Conservation (phyloP, 805 yeast species). For the Suhomyces canberraensis region DNA sequence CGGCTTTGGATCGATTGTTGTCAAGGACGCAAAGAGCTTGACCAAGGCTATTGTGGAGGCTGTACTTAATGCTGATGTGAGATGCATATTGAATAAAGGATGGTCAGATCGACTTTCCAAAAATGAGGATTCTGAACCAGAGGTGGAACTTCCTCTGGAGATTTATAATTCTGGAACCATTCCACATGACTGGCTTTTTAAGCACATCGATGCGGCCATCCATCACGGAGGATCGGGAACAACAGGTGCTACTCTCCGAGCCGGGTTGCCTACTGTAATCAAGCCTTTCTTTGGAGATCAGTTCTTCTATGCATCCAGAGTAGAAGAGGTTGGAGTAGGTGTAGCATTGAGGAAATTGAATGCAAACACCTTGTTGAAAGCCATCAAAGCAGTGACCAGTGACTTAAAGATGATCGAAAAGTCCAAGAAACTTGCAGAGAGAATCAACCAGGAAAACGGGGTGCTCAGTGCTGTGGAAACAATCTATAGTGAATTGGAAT, state of each 20-base stretch:
- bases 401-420: conserved; percentile 64
- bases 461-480: conserved; percentile 70
- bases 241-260: conserved; percentile 84
- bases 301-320: conserved; percentile 82
- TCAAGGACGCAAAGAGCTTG: conserved; percentile 72
- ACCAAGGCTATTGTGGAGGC: conserved; percentile 78
- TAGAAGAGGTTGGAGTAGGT: conserved; percentile 89
- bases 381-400: conserved; percentile 64
- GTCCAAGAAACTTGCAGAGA: conserved; percentile 61
- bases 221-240: conserved; percentile 98
- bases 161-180: conserved; percentile 68
- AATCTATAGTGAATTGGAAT: conserved; percentile 77
- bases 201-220: conserved; percentile 86
- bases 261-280: conserved; percentile 84
- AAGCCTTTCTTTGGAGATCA: conserved; percentile 98
- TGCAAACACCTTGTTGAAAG: conserved; percentile 58
- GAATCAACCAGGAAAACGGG: conserved; percentile 74
- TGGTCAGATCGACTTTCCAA: conserved; percentile 78
- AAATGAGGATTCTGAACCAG: conserved; percentile 27
- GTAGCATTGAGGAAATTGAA: conserved; percentile 66
- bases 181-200: conserved; percentile 95
- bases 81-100: conserved; percentile 87
- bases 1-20: conserved; percentile 96
- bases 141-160: conserved; percentile 57
- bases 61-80: conserved; percentile 73